These are phyloP conservation scores for Mycena sanguinolenta DNA, from an alignment of 768 basidiomycete species.

Conservation along the genomic window DNA sequence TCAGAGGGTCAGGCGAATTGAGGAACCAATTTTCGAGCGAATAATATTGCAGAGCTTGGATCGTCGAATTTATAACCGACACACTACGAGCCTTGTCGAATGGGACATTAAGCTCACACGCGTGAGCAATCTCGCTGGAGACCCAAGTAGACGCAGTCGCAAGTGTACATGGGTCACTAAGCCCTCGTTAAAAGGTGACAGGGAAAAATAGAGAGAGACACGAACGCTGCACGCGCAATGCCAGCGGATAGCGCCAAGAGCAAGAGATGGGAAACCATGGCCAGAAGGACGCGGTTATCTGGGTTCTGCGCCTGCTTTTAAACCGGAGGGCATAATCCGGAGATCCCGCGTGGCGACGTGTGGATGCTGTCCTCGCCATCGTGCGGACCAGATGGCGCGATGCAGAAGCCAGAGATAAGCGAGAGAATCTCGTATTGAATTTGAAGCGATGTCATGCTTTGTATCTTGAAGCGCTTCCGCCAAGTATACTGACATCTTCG, in stretches of 20 bases:
- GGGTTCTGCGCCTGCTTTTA: background rate
- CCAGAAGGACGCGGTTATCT: constrained; percentile 1
- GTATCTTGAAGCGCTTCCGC: too few relatives aligned
- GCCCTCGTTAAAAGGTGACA: background rate
- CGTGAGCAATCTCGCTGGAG: constrained; percentile 28
- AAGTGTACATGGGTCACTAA: constrained; percentile 28
- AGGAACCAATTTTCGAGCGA: constrained; percentile 35
- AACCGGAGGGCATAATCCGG: background rate
- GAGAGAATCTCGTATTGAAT: background rate
- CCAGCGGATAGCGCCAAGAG: constrained; percentile 13
- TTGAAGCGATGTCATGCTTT: too few relatives aligned
- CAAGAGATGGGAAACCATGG: constrained; percentile 19
- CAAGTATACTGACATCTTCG: too few relatives aligned
- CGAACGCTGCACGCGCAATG: constrained; percentile 17
- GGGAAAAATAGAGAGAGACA: background rate
- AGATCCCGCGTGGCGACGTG: background rate
- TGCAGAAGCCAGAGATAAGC: background rate
- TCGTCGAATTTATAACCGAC: constrained; percentile 25
- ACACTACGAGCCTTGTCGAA: constrained; percentile 32
- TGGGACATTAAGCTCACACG: constrained; percentile 33
- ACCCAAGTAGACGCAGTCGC: constrained; percentile 32
- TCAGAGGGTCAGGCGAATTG: constrained; percentile 32
- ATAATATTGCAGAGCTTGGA: constrained; percentile 33
- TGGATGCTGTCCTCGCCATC: constrained; percentile 1
- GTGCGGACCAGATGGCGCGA: background rate